Percentiles rank a stretch among this genome's conserved stretches.
These are phyloP conservation scores for Bretziella fagacearum DNA, from an alignment of 2,329 filamentous ascomycete genomes.

Conservation along the genomic window DNA sequence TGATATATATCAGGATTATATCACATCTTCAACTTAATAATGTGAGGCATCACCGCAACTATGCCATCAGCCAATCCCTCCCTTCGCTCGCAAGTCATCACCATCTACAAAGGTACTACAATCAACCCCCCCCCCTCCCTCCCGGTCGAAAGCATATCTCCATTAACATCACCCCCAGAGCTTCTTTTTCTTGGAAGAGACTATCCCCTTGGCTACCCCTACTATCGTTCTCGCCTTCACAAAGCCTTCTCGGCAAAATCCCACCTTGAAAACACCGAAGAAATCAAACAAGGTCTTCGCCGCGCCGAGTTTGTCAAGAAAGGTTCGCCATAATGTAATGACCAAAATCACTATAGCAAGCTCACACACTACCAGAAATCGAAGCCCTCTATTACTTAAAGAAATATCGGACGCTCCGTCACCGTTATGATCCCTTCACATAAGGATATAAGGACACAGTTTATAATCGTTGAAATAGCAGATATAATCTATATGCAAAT, in stretches of 20 bases:
- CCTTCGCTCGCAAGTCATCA: too few relatives aligned
- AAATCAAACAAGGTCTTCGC: slow-evolving; percentile 60
- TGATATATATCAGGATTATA: too few relatives aligned
- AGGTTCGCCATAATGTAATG: slow-evolving; percentile 32
- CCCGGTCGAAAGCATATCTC: too few relatives aligned
- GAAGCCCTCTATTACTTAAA: slow-evolving; percentile 92
- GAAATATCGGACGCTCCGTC: slow-evolving; percentile 68
- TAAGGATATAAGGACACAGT: slow-evolving; percentile 3
- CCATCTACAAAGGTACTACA: too few relatives aligned
- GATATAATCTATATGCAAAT: slow-evolving; percentile 9
- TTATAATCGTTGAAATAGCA: not conserved
- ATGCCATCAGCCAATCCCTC: too few relatives aligned
- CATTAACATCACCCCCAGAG: too few relatives aligned
- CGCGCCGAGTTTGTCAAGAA: slow-evolving; percentile 82
- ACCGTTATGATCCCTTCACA: slow-evolving; percentile 47
- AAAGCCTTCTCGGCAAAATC: slow-evolving; percentile 69
- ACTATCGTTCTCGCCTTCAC: slow-evolving; percentile 68
- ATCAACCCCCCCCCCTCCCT: too few relatives aligned
- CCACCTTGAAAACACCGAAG: slow-evolving; percentile 48
- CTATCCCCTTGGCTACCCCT: slow-evolving; percentile 68
- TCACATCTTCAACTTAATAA: too few relatives aligned
- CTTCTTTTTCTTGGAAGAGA: slow-evolving; percentile 69
- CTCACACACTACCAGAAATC: slow-evolving; percentile 47
- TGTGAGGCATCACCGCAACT: too few relatives aligned
- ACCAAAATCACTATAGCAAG: not conserved